Evolutionary conservation across 2,329 filamentous ascomycete genomes (phyloP).

Genomic region (Aspergillus brunneoviolaceus): DNA sequence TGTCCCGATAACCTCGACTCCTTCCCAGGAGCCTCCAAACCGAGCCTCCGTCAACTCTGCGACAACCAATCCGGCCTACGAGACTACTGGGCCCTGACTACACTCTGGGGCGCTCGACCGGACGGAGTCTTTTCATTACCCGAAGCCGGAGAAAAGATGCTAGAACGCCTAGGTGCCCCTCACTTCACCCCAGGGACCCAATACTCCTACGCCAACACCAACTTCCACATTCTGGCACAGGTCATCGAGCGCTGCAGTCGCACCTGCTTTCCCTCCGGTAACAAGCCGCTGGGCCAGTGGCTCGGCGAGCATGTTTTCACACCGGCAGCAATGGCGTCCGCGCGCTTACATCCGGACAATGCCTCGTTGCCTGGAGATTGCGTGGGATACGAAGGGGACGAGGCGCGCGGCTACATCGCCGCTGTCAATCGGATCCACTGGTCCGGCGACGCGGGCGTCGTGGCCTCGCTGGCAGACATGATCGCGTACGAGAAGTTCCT

Average conservation of each 20-base stretch:
- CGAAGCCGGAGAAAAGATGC: slow-evolving; percentile 29
- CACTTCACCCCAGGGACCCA: slow-evolving; percentile 47
- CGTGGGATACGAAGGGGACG: slow-evolving; percentile 47
- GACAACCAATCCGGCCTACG: slow-evolving; percentile 48
- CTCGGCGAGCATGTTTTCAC: slow-evolving; percentile 41
- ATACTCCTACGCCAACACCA: slow-evolving; percentile 47
- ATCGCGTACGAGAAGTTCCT: slow-evolving; percentile 47
- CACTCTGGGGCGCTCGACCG: slow-evolving; percentile 45
- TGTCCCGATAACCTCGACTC: slow-evolving; percentile 19
- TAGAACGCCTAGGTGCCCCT: slow-evolving; percentile 35
- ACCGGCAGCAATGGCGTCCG: slow-evolving; percentile 46
- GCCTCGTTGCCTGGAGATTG: slow-evolving; percentile 39
- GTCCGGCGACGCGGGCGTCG: slow-evolving; percentile 49
- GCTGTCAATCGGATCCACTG: slow-evolving; percentile 47
- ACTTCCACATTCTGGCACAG: slow-evolving; percentile 43
- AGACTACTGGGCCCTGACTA: slow-evolving; percentile 49
- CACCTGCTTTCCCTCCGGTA: background rate
- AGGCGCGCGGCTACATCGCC: slow-evolving; percentile 36
- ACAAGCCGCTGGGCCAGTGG: slow-evolving; percentile 34
- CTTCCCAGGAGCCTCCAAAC: slow-evolving; percentile 24
- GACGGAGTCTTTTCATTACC: slow-evolving; percentile 42
- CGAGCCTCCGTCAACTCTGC: slow-evolving; percentile 40
- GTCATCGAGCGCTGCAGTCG: slow-evolving; percentile 42
- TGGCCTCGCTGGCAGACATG: slow-evolving; percentile 48
- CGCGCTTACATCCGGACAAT: slow-evolving; percentile 40